phyloP scores from a whole-genome alignment of 106 monocot genomes.

The Agapanthus africanus region DNA sequence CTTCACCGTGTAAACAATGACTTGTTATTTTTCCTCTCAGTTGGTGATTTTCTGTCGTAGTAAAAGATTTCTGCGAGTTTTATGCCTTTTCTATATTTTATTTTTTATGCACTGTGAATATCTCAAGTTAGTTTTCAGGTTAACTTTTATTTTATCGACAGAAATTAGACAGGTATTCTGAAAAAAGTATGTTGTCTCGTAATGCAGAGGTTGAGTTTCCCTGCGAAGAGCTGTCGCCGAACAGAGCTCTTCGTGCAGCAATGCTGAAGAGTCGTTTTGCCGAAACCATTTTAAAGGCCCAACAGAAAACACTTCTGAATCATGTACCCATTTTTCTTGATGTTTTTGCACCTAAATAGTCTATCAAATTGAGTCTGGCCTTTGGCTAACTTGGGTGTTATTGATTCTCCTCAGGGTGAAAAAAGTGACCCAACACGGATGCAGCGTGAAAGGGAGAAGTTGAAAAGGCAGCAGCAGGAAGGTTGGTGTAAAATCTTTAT shows the following conservation, averaged over 20 bases:
- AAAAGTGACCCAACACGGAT: slow-evolving; percentile 36
- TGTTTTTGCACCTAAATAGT: neutral
- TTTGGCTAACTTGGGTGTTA: neutral
- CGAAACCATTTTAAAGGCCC: slow-evolving; percentile 62
- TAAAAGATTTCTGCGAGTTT: neutral
- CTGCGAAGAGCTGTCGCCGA: slow-evolving; percentile 39
- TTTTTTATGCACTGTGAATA: neutral
- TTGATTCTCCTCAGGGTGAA: slow-evolving; percentile 25
- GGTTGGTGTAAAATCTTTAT: slow-evolving; percentile 17
- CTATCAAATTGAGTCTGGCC: neutral
- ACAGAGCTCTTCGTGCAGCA: slow-evolving; percentile 50
- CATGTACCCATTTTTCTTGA: slow-evolving; percentile 22
- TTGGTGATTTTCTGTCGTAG: neutral
- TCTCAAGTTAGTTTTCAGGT: neutral
- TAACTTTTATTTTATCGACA: neutral
- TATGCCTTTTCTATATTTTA: neutral
- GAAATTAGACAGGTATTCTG: neutral
- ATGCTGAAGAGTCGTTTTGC: slow-evolving; percentile 64
- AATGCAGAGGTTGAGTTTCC: slow-evolving; percentile 8
- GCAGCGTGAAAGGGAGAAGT: slow-evolving; percentile 40
- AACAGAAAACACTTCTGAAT: slow-evolving; percentile 40
- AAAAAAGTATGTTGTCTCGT: neutral
- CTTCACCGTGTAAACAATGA: neutral
- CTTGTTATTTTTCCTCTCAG: neutral
- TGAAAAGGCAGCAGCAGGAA: slow-evolving; percentile 46